Base-by-base conservation (phyloP, 305 asterid genomes). In the Fraxinus dipetala region DNA sequence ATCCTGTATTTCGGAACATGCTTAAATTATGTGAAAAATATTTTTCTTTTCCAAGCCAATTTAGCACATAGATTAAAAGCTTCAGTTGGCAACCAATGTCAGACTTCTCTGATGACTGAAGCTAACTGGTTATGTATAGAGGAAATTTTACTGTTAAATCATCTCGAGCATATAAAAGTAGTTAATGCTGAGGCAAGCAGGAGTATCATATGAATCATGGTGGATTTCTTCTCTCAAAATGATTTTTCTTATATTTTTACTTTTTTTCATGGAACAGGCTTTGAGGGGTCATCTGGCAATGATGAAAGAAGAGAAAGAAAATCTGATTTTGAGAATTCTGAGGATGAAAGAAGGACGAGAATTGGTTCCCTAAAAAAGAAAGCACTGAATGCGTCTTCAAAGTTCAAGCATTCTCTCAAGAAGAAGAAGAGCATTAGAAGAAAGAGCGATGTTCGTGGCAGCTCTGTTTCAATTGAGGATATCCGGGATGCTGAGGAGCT, bases 401-500 rank as follows among this genome's bases (percentile, higher is more conserved):
- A 87, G 79, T 83, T 87, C 75, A 87, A 84, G 79, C 89, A 82
- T 40, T 87, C 89, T 77, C 88, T 87, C 78, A 87, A 83, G 86
- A 87, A 87, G 86, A 87, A 87, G 79, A 87, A 87, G 75, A 79
- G 86, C 79, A 56, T 28, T 43, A 80, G 88, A 80, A 85, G 88
- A 82, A 85, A 78, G 78, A 87, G 85, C 74, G 88, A 87, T 74
- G 88, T 81, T 16, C 83, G 89, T 76, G 82, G 81, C 16, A 87
- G 86, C 79, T 84, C 89, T 10, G 88, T 87, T 76, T 87, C 88
- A 18, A 95, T 95, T 77, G 99, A 95, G 86, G 99, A 95, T 86
- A 93, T 95, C 80, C 92, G 99, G 65, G 98, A 95, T 86, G 95
- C 93, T 8, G 98, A 87, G 87, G 99, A 95, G 85, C 91, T 92